Conservation (phyloP, 805 yeast species). For the Pichia eremophila region DNA sequence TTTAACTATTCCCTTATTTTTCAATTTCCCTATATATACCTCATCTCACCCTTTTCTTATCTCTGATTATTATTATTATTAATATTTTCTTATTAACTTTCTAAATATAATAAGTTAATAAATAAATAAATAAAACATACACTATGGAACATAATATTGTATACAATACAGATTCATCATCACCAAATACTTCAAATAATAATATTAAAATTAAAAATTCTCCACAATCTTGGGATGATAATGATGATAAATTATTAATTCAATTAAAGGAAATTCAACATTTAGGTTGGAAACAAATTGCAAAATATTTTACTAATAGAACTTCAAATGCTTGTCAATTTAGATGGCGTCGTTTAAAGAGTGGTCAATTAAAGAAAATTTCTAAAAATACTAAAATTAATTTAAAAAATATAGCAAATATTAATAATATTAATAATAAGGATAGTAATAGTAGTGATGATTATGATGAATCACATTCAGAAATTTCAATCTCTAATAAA, state of each 20-base stretch:
- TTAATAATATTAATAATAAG: too few species aligned
- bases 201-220: conserved; percentile 1
- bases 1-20: not conserved
- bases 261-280: conserved; percentile 74
- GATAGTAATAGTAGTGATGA: too few species aligned
- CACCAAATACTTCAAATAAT: not conserved
- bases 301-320: conserved; percentile 64
- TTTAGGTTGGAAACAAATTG: conserved; percentile 85
- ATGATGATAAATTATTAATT: conserved; percentile 61
- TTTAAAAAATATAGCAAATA: too few species aligned
- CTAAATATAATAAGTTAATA: too few species aligned
- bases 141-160: not conserved
- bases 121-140: too few species aligned
- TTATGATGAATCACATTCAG: not conserved
- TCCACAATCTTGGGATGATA: conserved; percentile 60
- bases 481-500: not conserved
- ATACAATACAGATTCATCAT: not conserved
- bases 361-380: conserved; percentile 6
- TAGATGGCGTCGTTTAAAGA: conserved; percentile 67
- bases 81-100: not conserved
- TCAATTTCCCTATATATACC: not conserved
- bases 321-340: conserved; percentile 89
- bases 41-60: too few species aligned
- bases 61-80: too few species aligned
- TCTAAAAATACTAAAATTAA: not conserved